These are phyloP conservation scores for Chrysanthemum lavandulifolium DNA, from an alignment of 129 eudicot species.

Conservation along the genomic window DNA sequence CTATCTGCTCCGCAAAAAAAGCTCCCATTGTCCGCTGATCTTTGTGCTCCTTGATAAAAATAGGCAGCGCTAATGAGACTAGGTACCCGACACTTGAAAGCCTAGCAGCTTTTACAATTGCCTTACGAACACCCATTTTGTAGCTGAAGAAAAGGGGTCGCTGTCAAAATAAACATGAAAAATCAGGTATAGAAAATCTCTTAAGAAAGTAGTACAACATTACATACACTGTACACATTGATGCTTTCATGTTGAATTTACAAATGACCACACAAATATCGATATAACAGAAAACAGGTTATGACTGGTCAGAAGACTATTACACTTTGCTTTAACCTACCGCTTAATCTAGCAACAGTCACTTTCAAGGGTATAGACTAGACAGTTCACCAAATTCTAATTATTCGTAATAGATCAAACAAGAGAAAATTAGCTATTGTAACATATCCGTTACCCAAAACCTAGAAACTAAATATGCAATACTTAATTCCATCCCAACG, in stretches of 20 bases:
- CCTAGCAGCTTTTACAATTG: slow-evolving; percentile 51
- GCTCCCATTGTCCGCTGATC: slow-evolving; percentile 33
- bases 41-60: slow-evolving; percentile 39
- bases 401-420: no score
- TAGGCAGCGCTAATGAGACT: slow-evolving; percentile 39
- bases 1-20: slow-evolving; percentile 47
- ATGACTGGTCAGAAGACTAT: background rate
- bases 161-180: slow-evolving; percentile 46
- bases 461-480: no score
- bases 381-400: no score
- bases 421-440: no score
- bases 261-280: background rate
- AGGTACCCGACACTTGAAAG: slow-evolving; percentile 61
- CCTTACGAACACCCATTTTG: slow-evolving; percentile 78
- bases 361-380: no score
- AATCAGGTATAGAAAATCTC: slow-evolving; percentile 16
- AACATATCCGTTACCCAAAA: no score
- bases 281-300: background rate
- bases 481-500: no score
- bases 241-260: slow-evolving; percentile 5
- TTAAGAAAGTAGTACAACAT: background rate
- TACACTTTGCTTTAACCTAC: background rate
- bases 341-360: no score
- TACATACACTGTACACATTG: background rate
- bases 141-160: slow-evolving; percentile 91